Evolutionary conservation across 257 asterid species (phyloP), one percentile per base, ranked within the genome.

Genomic region (Petunia axillaris): DNA sequence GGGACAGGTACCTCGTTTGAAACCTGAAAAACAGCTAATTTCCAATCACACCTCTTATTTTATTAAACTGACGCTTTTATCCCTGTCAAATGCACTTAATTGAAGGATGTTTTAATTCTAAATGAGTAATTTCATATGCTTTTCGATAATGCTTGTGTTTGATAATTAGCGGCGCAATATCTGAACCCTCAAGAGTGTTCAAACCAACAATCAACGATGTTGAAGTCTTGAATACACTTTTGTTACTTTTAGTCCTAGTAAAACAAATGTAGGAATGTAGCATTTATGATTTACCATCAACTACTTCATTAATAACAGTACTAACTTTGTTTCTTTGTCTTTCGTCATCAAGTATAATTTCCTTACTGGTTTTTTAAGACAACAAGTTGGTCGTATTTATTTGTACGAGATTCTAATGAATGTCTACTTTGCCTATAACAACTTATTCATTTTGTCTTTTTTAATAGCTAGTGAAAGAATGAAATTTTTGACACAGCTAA

Each of bases 1-100:
- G 78, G 46, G 46, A 73, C 78, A 73, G 39, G 39, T 3, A 50
- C 60, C 57, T 50, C 77, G 77, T 73, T 73, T 41, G 6, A 10
- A 71, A 71, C 77, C 60, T 71, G 77, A 35, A 73, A 48, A 73
- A 73, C 77, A 73, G 62, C 77, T 71, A 73, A 50, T 73, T 50
- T 4, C 62, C 62, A 73, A 50, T 50, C 60, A 73, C 77, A 73
- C 13, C 60, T 73, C 44, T 71, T 46, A 36, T 0, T 8, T 71
- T 71, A 2, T 0, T 0, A 0, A 46, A 50, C 48, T 73, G 77
- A 50, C 62, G 3, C 0, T 50, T 0, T 0, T 73, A 50, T 9
- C 77, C 46, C 2, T 50, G 10, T 6, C 11, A 73, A 35, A 35
- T 50, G 46, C 0, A 5, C 44, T 11, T 0, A 5, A 50, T 48